A percentile compares a stretch with the other conserved stretches of the same genome.
These are phyloP conservation scores for Tuber microsphaerosporum DNA, from an alignment of 495 filamentous ascomycete genomes.

Conservation along the genomic window DNA sequence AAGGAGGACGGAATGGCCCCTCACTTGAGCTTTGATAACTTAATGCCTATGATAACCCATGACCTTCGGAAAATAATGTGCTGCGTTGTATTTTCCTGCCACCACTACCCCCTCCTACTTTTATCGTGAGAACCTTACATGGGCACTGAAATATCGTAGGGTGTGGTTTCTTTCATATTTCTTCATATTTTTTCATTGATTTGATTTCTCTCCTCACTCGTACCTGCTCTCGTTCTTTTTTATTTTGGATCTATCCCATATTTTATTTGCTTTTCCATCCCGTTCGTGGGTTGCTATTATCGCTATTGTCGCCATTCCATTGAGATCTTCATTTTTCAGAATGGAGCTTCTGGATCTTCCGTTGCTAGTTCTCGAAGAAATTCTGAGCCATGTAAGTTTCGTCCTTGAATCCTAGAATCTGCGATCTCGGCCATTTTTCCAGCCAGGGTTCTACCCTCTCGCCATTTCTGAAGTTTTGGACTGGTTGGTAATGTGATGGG, in stretches of 20 bases:
- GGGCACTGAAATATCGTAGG: background rate
- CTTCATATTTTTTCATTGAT: background rate
- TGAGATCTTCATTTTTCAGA: background rate
- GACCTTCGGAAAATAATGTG: background rate
- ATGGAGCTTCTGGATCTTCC: background rate
- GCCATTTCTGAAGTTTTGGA: background rate
- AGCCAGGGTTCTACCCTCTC: background rate
- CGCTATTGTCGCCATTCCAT: background rate
- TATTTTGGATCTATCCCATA: background rate
- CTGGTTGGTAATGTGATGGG: background rate
- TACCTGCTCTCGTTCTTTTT: background rate
- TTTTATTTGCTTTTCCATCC: background rate
- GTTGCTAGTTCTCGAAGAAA: background rate
- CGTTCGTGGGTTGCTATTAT: background rate
- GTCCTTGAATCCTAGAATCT: background rate
- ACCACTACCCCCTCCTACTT: background rate
- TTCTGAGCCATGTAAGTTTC: background rate
- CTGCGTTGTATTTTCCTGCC: slow-evolving; percentile 2
- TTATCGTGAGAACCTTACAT: background rate
- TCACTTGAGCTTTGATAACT: background rate
- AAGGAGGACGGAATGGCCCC: slow-evolving; percentile 1
- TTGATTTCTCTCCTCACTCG: background rate
- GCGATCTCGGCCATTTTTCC: background rate
- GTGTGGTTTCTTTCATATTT: background rate
- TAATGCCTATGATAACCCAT: background rate